Base-by-base conservation (phyloP, 352 stramenopile genomes). In the Phytophthora litchii region DNA sequence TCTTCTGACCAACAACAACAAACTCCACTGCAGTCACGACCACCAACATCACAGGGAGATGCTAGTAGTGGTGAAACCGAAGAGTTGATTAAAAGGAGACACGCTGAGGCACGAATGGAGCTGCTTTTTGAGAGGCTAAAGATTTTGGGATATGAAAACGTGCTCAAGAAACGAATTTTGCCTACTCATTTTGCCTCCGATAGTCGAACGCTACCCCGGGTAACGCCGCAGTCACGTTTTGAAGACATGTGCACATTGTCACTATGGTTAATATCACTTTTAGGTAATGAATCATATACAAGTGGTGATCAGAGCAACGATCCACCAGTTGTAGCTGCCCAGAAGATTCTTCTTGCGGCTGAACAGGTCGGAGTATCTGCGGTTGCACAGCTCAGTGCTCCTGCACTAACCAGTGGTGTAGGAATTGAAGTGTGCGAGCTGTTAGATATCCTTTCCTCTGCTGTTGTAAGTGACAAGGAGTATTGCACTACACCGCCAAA, bases 101-200 rank as follows among this genome's bases (percentile, higher is more conserved):
- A 77, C 10, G 65, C 70, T 2, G 69, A 83, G 17, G 52, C 51
- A 14, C 62, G 64, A 6, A 92, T 90, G 79, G 85, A 94, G 41
- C 20, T 87, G 9, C 48, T 92, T 42, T 89, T 87, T 32, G 85
- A 92, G n/a, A 77, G 67, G 1, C 60, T 94, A 11, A 79, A 67
- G 44, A 64, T 94, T 1, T 70, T 92, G 17, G 52, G 45, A 3
- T 79, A 76, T 38, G 68, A 87, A 17, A 52, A 70, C 38, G 49
- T 55, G 14, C 64, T 92, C 1, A 64, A 64, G 3, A 80, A 72
- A 20, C 41, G 58, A 20, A 67, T 93, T 34, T 76, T 57, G 19
- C 63, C 53, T 21, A 77, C 75, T 10, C 70, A 91, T 49, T 91
- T 91, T 47, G 54, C 50, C 0, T 72, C n/a, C 1, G 64, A 74